phyloP scores from a whole-genome alignment of 371 early-diverging fungal species.

The Nosema bombycis region DNA sequence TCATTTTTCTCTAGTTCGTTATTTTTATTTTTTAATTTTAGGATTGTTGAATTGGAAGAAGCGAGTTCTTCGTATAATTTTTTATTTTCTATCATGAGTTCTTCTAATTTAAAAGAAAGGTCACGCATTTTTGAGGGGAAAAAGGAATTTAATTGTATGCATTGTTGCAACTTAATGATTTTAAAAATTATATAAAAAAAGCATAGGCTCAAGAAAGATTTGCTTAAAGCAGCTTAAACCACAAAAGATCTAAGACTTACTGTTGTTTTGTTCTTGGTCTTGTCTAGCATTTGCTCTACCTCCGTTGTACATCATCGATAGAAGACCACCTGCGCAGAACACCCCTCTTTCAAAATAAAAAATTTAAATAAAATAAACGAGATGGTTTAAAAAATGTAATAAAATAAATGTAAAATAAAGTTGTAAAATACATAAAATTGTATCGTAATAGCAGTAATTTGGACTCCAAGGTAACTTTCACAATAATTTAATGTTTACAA shows the following conservation, averaged over 20 bases:
- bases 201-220: constrained; percentile 7
- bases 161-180: background rate
- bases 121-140: background rate
- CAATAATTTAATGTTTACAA: no score
- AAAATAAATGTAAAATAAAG: no score
- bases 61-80: constrained; percentile 5
- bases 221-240: constrained; percentile 1
- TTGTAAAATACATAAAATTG: no score
- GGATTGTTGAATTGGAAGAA: background rate
- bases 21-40: background rate
- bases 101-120: background rate
- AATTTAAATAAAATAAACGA: constrained; percentile 17
- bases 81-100: constrained; percentile 2
- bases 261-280: background rate
- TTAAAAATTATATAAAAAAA: constrained; percentile 15
- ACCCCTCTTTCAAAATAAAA: constrained; percentile 7
- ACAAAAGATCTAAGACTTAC: constrained; percentile 16
- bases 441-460: no score
- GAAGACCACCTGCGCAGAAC: constrained; percentile 15
- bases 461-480: no score
- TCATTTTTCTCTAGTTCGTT: background rate
- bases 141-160: background rate
- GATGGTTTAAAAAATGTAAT: background rate
- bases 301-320: constrained; percentile 25
- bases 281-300: constrained; percentile 25